Conservation (phyloP, 2,329 filamentous ascomycete species). For the Botrytis pseudocinerea region DNA sequence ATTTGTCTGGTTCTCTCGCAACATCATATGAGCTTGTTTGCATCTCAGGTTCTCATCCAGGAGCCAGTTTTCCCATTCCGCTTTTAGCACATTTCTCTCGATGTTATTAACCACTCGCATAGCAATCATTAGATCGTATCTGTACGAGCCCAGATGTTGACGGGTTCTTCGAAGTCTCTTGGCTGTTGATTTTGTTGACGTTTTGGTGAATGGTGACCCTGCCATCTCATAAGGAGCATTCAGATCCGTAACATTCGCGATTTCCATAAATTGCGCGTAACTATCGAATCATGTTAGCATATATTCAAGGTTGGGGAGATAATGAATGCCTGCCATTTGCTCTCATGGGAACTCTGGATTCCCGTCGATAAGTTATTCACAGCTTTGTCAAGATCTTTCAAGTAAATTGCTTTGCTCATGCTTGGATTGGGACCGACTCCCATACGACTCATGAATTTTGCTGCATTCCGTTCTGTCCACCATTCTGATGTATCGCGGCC, state of each 20-base stretch:
- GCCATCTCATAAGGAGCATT: conserved; percentile 58
- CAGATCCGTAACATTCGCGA: conserved; percentile 58
- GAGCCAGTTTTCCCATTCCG: conserved; percentile 94
- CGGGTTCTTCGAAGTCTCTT: conserved; percentile 73
- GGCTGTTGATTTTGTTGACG: conserved; percentile 55
- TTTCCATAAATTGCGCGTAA: conserved; percentile 61
- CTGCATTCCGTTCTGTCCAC: conserved; percentile 82
- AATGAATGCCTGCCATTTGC: conserved; percentile 49
- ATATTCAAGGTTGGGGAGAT: neutral
- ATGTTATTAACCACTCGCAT: conserved; percentile 87
- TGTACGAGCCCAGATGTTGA: conserved; percentile 77
- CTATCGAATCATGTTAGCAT: conserved; percentile 41
- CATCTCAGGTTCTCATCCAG: conserved; percentile 76
- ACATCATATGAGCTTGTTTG: conserved; percentile 55
- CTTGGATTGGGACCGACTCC: conserved; percentile 76
- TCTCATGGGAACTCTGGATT: conserved; percentile 42
- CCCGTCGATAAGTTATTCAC: conserved; percentile 34
- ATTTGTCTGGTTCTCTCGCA: conserved; percentile 42
- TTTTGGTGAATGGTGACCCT: conserved; percentile 49
- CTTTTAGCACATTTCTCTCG: conserved; percentile 79
- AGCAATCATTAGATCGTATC: conserved; percentile 88
- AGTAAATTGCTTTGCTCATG: conserved; percentile 84
- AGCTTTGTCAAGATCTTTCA: conserved; percentile 75
- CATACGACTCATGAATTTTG: conserved; percentile 76
- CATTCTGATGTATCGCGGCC: conserved; percentile 73